Evolutionary conservation across 176 grass and related monocot genomes (phyloP), one percentile per base, ranked within the genome.

Genomic region (Paspalum notatum): DNA sequence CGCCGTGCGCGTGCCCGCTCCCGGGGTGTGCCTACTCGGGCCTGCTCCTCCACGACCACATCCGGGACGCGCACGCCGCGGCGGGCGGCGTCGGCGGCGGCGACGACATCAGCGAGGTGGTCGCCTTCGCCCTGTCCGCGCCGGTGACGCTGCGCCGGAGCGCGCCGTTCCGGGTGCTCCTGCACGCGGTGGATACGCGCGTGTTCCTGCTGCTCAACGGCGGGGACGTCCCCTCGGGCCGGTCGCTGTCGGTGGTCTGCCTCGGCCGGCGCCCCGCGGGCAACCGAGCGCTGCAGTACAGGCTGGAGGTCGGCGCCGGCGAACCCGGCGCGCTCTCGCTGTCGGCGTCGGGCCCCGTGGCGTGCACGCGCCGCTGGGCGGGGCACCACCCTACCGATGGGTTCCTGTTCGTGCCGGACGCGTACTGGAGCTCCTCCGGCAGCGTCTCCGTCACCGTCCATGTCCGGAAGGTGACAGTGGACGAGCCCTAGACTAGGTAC

Each of bases 401-500:
- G 17, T 74, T 74, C 51, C 71, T 74, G 49, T 74, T 56, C 50
- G 32, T 74, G 27, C 51, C 71, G 5, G 71, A 41, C 32, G 71
- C 71, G 27, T 41, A 41, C 17, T 56, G 71, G 67, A 26, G 43
- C 51, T 42, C 10, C 51, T n/a, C 18, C 18, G 9, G 9, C 71
- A 4, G 2, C 32, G 18, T 74, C 50, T 12, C 10, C 16, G 71
- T 74, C 27, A 55, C 27, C 3, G 49, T 74, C 9, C 8, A 13
- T 7, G 50, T 40, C 17, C 9, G 66, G n/a, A 69, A 69, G 44
- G 2, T 46, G 1, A 6, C 42, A 10, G 11, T 32, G 2, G 32
- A 32, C 32, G 3, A 32, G 32, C 32, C 32, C 32, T 32, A 32
- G 2, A 32, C 32, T 32, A 3, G 32, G 32, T 3, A 32, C 32